Percentiles rank a stretch among this genome's conserved stretches.
These are phyloP conservation scores for Claviceps citrina DNA, from an alignment of 2,329 filamentous ascomycete species.

Conservation along the genomic window DNA sequence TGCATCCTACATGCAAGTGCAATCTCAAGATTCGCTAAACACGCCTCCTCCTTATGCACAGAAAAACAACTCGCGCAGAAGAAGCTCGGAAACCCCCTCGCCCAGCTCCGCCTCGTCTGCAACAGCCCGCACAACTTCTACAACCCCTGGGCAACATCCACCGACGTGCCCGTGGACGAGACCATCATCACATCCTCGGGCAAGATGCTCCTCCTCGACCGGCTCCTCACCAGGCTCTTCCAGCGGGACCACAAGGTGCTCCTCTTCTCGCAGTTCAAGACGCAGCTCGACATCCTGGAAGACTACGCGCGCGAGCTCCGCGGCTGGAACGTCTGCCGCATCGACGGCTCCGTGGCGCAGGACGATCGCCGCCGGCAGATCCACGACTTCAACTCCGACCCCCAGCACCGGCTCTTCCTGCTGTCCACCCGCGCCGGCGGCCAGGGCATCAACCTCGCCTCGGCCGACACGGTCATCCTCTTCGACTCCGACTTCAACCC, in stretches of 20 bases:
- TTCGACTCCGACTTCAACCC: slow-evolving; percentile 90
- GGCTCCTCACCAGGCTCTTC: slow-evolving; percentile 64
- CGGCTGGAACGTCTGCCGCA: slow-evolving; percentile 69
- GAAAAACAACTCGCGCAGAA: slow-evolving; percentile 78
- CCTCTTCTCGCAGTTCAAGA: slow-evolving; percentile 94
- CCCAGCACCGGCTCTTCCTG: slow-evolving; percentile 60
- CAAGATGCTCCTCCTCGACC: slow-evolving; percentile 90
- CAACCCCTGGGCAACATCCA: slow-evolving; percentile 61
- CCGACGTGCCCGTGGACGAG: slow-evolving; percentile 52
- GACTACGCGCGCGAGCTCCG: slow-evolving; percentile 69
- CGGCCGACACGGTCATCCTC: slow-evolving; percentile 81
- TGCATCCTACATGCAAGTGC: no score
- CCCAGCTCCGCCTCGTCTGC: slow-evolving; percentile 82
- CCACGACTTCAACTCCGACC: slow-evolving; percentile 52
- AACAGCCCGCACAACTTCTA: slow-evolving; percentile 96
- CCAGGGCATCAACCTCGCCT: slow-evolving; percentile 85
- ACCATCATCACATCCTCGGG: slow-evolving; percentile 74
- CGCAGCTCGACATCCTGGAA: slow-evolving; percentile 77
- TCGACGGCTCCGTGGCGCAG: slow-evolving; percentile 77
- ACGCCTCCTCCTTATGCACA: no score
- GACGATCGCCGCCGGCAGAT: slow-evolving; percentile 55
- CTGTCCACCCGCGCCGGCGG: slow-evolving; percentile 84
- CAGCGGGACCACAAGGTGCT: slow-evolving; percentile 70
- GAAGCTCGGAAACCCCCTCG: slow-evolving; percentile 82
- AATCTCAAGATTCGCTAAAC: no score